Evolutionary conservation across 23 red algal genomes (phyloP), one percentile per base, ranked within the genome.

Genomic region (Gracilaria domingensis): DNA sequence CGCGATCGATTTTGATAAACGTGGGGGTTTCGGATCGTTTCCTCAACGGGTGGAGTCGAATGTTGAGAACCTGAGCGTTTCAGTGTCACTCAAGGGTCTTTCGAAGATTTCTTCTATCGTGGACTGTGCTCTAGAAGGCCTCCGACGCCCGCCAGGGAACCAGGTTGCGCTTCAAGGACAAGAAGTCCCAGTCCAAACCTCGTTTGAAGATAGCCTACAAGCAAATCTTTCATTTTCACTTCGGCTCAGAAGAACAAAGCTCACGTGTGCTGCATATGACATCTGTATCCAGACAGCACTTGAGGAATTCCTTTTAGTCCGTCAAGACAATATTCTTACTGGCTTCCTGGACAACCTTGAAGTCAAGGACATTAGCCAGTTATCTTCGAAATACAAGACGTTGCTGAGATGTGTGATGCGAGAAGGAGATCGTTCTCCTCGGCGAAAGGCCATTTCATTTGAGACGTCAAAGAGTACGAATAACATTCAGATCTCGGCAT

Each of bases 401-500:
- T 8, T 77, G 3, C 26, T 77, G 9, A 45, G 39, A 37, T 77
- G 72, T 30, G 23, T 28, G 20, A n/a, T 18, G 0, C 23, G 40
- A 13, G 6, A 13, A 25, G 38, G 7, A 25, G 45, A 49, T 45
- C 0, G 12, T 5, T 77, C 72, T 49, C 26, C 72, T 16, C 38
- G 45, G 39, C 72, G 45, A 49, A 77, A 34, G 30, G 40, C 72
- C 21, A 8, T 77, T 77, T 49, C 72, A 0, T 77, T 49, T 14
- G 39, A 51, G 1, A 77, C 39, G 11, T 48, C 72, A 30, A 45
- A 37, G 26, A 17, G 72, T 0, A 28, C 72, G 50, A 77, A 9
- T 2, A 77, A 77, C 72, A 29, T 77, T 25, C 72, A 77, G 30
- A 23, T 77, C 40, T 77, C 72, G 21, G 23, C 72, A 48, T 37